Percentiles rank a stretch among this genome's conserved stretches.
Evolutionary conservation across 2,329 filamentous ascomycete species (phyloP).

Genomic region (Cadophora malorum): DNA sequence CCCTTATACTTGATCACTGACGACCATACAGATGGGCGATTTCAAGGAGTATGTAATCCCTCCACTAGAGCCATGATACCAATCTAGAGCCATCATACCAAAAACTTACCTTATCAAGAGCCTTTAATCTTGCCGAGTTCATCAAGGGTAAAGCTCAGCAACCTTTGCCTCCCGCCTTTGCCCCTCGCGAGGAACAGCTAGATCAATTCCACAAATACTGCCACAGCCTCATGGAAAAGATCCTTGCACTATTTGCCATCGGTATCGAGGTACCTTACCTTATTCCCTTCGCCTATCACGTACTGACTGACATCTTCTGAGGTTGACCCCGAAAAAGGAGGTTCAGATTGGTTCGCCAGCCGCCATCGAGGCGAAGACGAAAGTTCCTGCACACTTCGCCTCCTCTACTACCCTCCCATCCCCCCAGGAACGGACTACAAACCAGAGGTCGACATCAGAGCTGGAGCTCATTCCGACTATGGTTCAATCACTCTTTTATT

Average conservation of each 20-base stretch:
- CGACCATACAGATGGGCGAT: slow-evolving; percentile 68
- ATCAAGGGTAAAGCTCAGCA: slow-evolving; percentile 71
- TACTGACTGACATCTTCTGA: slow-evolving; percentile 20
- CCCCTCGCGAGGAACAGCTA: slow-evolving; percentile 64
- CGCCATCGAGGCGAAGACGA: slow-evolving; percentile 61
- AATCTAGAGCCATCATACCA: background rate
- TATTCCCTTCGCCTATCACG: background rate
- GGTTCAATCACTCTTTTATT: slow-evolving; percentile 78
- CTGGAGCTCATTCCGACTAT: slow-evolving; percentile 89
- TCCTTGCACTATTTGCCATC: slow-evolving; percentile 79
- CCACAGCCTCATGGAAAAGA: slow-evolving; percentile 71
- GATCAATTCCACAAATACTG: slow-evolving; percentile 73
- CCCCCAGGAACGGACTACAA: slow-evolving; percentile 51
- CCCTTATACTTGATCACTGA: slow-evolving; percentile 23
- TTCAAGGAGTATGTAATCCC: slow-evolving; percentile 77
- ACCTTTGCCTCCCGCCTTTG: slow-evolving; percentile 72
- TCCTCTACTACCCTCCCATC: slow-evolving; percentile 73
- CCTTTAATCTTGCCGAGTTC: slow-evolving; percentile 91
- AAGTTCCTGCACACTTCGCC: slow-evolving; percentile 59
- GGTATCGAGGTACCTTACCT: slow-evolving; percentile 66
- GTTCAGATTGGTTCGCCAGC: slow-evolving; percentile 56
- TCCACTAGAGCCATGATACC: background rate
- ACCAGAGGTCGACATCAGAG: slow-evolving; percentile 72
- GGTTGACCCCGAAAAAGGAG: slow-evolving; percentile 39
- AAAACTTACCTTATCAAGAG: slow-evolving; percentile 56